These are phyloP conservation scores for Chernovozyma aurita DNA, from an alignment of 1,139 yeast species.

Conservation along the genomic window DNA sequence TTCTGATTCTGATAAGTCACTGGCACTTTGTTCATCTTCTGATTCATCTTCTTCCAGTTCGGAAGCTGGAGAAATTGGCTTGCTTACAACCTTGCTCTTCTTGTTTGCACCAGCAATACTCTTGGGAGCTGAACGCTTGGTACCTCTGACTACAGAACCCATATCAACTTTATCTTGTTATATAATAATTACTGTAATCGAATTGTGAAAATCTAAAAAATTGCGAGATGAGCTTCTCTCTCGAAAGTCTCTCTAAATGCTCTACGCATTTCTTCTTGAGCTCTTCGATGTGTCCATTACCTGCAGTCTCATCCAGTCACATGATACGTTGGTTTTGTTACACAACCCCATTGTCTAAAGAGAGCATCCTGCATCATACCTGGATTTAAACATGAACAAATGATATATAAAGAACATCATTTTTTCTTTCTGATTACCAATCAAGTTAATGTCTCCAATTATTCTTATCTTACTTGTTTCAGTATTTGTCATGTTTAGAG, in stretches of 20 bases:
- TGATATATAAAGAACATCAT: too few species aligned
- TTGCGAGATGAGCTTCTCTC: conserved; percentile 5
- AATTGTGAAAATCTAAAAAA: neutral
- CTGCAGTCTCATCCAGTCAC: too few species aligned
- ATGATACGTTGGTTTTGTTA: too few species aligned
- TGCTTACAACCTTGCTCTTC: conserved; percentile 20
- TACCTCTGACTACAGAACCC: conserved; percentile 29
- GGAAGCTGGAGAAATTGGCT: conserved; percentile 2
- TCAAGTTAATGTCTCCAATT: neutral
- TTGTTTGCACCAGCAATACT: conserved; percentile 17
- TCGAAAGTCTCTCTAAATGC: too few species aligned
- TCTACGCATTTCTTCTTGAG: neutral
- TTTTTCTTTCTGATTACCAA: too few species aligned
- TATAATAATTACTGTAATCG: too few species aligned
- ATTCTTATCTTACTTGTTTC: neutral
- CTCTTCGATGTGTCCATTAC: too few species aligned
- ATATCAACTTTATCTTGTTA: conserved; percentile 9
- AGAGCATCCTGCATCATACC: too few species aligned
- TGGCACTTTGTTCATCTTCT: conserved; percentile 7
- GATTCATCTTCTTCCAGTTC: conserved; percentile 7
- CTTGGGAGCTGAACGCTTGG: conserved; percentile 28
- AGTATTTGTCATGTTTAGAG: neutral
- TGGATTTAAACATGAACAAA: too few species aligned
- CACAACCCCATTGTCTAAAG: too few species aligned
- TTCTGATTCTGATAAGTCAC: conserved; percentile 14